These are phyloP conservation scores for Rhodotorula mucilaginosa DNA, from an alignment of 1,284 basidiomycete species.

Conservation along the genomic window DNA sequence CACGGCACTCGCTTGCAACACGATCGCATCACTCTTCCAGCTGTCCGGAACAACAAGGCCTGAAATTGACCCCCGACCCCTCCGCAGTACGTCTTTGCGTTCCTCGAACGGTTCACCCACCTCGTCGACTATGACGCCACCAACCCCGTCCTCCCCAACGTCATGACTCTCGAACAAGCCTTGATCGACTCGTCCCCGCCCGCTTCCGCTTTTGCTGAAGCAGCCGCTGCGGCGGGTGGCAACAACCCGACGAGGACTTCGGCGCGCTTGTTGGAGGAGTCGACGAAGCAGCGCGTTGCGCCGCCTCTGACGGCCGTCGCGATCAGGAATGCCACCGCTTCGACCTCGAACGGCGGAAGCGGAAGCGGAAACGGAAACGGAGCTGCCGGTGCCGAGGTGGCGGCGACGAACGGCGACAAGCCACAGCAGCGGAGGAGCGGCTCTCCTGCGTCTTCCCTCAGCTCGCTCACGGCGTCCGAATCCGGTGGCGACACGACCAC, in stretches of 20 bases:
- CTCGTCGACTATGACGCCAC: conserved; percentile 10
- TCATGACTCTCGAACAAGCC: conserved; percentile 31
- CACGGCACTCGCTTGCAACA: too few relatives aligned
- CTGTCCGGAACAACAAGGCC: too few relatives aligned
- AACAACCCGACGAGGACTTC: neutral
- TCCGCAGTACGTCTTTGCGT: conserved; percentile 39
- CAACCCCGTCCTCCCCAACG: conserved; percentile 12
- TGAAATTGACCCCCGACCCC: neutral
- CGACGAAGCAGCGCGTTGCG: too few relatives aligned
- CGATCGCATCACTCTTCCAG: too few relatives aligned
- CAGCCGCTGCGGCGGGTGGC: neutral
- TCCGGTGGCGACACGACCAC: neutral
- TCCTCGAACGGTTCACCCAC: conserved; percentile 33
- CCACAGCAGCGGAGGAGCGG: neutral
- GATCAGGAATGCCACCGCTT: neutral
- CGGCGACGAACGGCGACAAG: neutral
- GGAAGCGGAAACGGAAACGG: neutral
- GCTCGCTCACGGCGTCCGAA: conserved; percentile 6
- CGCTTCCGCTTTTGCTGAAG: neutral
- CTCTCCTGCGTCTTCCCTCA: conserved; percentile 10
- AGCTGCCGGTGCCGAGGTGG: neutral
- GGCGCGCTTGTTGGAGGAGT: neutral
- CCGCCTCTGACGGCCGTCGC: conserved; percentile 3
- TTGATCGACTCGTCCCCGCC: conserved; percentile 27
- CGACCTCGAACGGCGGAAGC: neutral